Conservation (phyloP, 2,329 filamentous ascomycete species). For the Nectriaceae sp. region DNA sequence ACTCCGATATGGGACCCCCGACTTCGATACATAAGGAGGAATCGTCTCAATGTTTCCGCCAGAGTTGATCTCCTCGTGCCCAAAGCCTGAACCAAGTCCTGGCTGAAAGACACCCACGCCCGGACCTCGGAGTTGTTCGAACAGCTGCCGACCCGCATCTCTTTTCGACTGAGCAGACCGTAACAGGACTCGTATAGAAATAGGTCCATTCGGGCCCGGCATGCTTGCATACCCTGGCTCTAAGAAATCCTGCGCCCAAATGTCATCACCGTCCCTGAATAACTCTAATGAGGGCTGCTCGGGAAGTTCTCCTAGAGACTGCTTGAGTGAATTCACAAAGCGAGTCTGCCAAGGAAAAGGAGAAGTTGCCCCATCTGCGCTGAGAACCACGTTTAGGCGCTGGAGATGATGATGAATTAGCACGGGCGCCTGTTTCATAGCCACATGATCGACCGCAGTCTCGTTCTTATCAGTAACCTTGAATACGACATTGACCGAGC, state of each 20-base stretch:
- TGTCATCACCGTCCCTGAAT: slow-evolving; percentile 29
- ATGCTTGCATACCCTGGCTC: slow-evolving; percentile 42
- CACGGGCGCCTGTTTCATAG: slow-evolving; percentile 38
- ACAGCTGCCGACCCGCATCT: slow-evolving; percentile 32
- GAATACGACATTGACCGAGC: slow-evolving; percentile 29
- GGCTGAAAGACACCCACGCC: slow-evolving; percentile 36
- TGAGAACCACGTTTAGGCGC: slow-evolving; percentile 28
- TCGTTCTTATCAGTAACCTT: slow-evolving; percentile 24
- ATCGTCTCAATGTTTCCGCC: slow-evolving; percentile 41
- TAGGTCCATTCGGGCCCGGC: slow-evolving; percentile 35
- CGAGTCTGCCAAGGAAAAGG: neutral
- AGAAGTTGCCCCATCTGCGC: slow-evolving; percentile 8
- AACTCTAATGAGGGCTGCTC: slow-evolving; percentile 20
- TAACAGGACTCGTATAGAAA: slow-evolving; percentile 36
- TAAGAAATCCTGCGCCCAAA: slow-evolving; percentile 43
- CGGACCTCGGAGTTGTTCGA: slow-evolving; percentile 31
- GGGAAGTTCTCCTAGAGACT: slow-evolving; percentile 10
- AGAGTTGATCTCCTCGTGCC: slow-evolving; percentile 19
- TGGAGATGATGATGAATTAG: slow-evolving; percentile 41
- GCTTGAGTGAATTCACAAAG: slow-evolving; percentile 23
- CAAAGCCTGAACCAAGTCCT: slow-evolving; percentile 2
- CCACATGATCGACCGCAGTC: slow-evolving; percentile 28
- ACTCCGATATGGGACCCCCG: slow-evolving; percentile 21
- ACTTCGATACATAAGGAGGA: slow-evolving; percentile 31
- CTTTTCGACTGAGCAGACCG: slow-evolving; percentile 31